phyloP scores from a whole-genome alignment of 257 asterid species.

The Primulina huaijiensis region DNA sequence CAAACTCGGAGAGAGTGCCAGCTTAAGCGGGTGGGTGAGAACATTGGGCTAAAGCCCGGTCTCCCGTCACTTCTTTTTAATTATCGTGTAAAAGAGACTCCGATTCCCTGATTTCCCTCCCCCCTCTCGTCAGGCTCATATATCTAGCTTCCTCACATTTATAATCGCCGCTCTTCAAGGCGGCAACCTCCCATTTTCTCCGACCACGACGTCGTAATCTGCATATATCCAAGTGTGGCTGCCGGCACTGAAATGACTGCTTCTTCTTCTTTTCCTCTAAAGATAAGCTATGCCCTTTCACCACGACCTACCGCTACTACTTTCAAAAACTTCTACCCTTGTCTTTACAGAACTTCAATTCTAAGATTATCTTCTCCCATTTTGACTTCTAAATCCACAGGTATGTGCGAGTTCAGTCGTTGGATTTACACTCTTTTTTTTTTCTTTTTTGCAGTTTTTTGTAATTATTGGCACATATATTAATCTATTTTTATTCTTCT shows the following conservation, averaged over 20 bases:
- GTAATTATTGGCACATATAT: not conserved
- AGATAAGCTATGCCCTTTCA: conserved; percentile 20
- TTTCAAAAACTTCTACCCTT: conserved; percentile 37
- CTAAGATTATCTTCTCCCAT: conserved; percentile 22
- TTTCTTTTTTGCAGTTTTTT: not conserved
- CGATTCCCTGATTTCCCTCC: too few relatives aligned
- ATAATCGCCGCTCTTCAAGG: too few relatives aligned
- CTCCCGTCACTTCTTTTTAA: too few relatives aligned
- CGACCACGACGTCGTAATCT: not conserved
- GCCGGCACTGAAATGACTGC: not conserved
- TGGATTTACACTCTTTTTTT: not conserved
- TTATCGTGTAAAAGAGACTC: too few relatives aligned
- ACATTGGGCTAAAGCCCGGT: too few relatives aligned
- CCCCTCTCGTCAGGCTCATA: too few relatives aligned
- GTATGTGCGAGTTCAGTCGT: conserved; percentile 16
- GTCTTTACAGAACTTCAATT: conserved; percentile 19
- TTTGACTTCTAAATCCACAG: conserved; percentile 25
- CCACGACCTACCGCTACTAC: conserved; percentile 28
- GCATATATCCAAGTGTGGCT: too few relatives aligned
- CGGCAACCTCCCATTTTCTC: not conserved
- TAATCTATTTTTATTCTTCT: not conserved
- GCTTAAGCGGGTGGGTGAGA: too few relatives aligned
- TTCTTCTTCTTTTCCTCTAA: conserved; percentile 28
- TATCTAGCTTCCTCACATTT: too few relatives aligned
- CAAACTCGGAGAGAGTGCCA: too few relatives aligned